phyloP scores from a whole-genome alignment of 257 asterid genomes.

The Hygrophila difformis region DNA sequence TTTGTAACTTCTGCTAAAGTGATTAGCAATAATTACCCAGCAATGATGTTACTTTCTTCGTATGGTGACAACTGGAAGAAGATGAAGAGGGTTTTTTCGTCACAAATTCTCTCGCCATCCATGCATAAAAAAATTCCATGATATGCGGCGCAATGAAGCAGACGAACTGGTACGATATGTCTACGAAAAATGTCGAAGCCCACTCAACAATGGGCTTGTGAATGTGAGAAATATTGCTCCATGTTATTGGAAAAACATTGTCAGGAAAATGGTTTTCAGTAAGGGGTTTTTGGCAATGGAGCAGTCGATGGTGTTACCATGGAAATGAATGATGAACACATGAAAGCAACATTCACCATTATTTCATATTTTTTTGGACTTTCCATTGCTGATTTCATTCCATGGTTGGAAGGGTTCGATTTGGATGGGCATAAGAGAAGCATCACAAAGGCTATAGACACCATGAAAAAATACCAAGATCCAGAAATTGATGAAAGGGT shows the following conservation, averaged over 20 bases:
- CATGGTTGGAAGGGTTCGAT: constrained; percentile 22
- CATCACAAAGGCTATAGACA: constrained; percentile 6
- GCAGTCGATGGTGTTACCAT: background rate
- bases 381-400: constrained; percentile 22
- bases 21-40: background rate
- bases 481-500: no score
- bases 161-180: background rate
- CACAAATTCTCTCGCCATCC: background rate
- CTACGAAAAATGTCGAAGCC: background rate
- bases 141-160: no score
- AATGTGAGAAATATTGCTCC: no score
- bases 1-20: background rate
- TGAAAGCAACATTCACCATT: constrained; percentile 6
- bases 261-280: background rate
- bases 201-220: no score
- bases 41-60: background rate
- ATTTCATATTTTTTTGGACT: constrained; percentile 1
- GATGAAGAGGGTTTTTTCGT: no score
- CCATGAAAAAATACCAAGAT: constrained; percentile 6
- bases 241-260: background rate
- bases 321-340: background rate
- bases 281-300: background rate
- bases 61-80: background rate
- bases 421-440: no score
- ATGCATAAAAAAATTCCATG: background rate